Evolutionary conservation across 2,329 filamentous ascomycete genomes (phyloP), one percentile per base, ranked within the genome.

Genomic region (Sclerotinia nivalis): DNA sequence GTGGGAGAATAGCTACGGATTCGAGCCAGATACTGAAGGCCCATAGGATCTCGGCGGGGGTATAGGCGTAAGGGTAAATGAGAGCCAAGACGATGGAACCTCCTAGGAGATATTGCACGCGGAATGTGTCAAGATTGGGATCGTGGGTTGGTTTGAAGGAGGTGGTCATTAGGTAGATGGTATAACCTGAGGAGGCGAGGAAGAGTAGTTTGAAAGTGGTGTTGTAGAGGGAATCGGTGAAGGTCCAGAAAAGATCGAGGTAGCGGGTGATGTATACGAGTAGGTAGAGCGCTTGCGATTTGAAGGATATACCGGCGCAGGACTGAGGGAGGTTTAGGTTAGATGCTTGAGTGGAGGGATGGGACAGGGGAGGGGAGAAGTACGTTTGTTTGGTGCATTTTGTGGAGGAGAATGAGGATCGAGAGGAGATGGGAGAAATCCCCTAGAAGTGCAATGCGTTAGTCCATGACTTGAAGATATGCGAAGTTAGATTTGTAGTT

Each of bases 21-120:
- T 99, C 96, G 45, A 99, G 88, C 96, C 96, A 99, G 80, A 99
- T 97, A 68, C 92, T 96, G 81, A 98, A 99, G 31, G 96, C 91
- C 96, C 96, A 99, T 62, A 96, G 86, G 73, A 99, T 93, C 88
- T 97, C 95, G 40, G 88, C 87, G 49, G 91, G 75, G 6, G 87
- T 91, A 83, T 97, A 99, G 78, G 90, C 86, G 83, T 95, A 94
- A 1, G 96, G 94, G 76, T 96, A 91, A 40, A 97, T 77, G 70
- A 98, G 77, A 58, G 91, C 95, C 66, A 98, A 84, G 34, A 94
- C 83, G 20, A 89, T 89, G 72, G 93, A 92, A 68, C 91, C 93
- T 58, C 87, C 93, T 40, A 98, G 87, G 59, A 99, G 87, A 82
- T 98, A 99, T 81, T 97, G 92, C 60, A 98, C 93, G 76, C 94